A percentile compares a stretch with the other conserved stretches of the same genome.
Evolutionary conservation across 2,329 filamentous ascomycete genomes (phyloP).

Genomic region (Aotearoamyces nothofagi): DNA sequence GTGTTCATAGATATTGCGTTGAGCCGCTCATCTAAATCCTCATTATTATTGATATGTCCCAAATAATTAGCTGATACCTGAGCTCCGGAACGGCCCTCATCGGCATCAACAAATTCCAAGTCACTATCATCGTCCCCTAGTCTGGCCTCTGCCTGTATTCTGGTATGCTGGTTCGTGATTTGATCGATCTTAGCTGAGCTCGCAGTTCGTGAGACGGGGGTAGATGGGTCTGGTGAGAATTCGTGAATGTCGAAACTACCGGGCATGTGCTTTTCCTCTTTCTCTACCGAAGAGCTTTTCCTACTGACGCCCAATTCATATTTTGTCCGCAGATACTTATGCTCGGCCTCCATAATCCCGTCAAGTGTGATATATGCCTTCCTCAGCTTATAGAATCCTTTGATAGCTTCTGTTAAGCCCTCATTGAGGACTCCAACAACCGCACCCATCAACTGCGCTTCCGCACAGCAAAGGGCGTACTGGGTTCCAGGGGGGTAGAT

Average conservation of each 20-base stretch:
- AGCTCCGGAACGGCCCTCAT: conserved; percentile 28
- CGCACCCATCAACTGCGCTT: conserved; percentile 79
- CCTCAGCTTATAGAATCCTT: conserved; percentile 81
- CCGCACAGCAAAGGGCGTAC: conserved; percentile 69
- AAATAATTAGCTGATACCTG: conserved; percentile 25
- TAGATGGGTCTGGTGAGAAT: not conserved
- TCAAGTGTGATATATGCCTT: conserved; percentile 80
- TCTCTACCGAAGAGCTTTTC: not conserved
- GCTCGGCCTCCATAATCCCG: conserved; percentile 61
- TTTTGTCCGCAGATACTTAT: conserved; percentile 28
- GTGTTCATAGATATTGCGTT: not conserved
- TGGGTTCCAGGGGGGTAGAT: conserved; percentile 77
- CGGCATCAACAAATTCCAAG: conserved; percentile 40
- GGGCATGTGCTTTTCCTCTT: conserved; percentile 22
- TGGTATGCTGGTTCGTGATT: not conserved
- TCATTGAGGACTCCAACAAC: conserved; percentile 85
- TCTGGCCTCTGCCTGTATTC: not conserved
- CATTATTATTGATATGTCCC: conserved; percentile 37
- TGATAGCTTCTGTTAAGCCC: conserved; percentile 79
- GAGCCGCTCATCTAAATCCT: conserved; percentile 4
- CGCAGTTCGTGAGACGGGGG: conserved; percentile 1
- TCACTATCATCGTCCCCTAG: conserved; percentile 22
- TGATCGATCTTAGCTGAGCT: conserved; percentile 1
- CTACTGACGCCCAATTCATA: not conserved
- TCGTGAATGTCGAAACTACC: conserved; percentile 21